Evolutionary conservation across 1,284 basidiomycete species (phyloP).

Genomic region (Ceratobasidium papillatum): DNA sequence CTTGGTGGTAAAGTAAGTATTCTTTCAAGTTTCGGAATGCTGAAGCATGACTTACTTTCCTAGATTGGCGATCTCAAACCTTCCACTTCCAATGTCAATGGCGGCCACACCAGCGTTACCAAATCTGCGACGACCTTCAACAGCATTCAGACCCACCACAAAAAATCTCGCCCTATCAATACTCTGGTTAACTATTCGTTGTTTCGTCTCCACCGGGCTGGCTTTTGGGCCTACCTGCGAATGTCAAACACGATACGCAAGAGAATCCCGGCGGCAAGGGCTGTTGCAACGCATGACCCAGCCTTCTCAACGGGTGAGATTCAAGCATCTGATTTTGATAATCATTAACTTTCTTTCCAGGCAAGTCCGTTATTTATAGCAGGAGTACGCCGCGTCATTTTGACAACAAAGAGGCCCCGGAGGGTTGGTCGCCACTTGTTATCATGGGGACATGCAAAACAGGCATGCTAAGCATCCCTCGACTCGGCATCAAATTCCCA

Average conservation of each 20-base stretch:
- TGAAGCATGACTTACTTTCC: not conserved
- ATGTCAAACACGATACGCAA: not conserved
- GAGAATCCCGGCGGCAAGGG: not conserved
- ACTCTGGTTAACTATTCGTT: not conserved
- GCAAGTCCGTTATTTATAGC: not conserved
- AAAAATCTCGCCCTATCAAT: not conserved
- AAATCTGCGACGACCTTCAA: not conserved
- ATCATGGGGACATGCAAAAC: constrained; percentile 11
- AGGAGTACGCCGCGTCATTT: not conserved
- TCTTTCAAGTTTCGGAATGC: not conserved
- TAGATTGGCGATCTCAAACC: not conserved
- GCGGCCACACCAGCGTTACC: not conserved
- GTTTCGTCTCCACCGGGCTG: not conserved
- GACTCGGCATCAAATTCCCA: not conserved
- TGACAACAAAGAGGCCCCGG: constrained; percentile 5
- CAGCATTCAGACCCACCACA: not conserved
- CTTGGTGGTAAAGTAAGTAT: not conserved
- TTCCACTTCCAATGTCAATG: not conserved
- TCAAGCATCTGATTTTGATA: not conserved
- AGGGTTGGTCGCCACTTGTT: constrained; percentile 4
- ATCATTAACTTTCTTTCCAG: not conserved
- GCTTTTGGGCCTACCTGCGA: not conserved
- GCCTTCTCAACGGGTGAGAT: not conserved
- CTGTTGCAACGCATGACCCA: not conserved
- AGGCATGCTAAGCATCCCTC: not conserved